These are phyloP conservation scores for Cladosporium sp. DNA, from an alignment of 2,329 filamentous ascomycete genomes.

Conservation along the genomic window DNA sequence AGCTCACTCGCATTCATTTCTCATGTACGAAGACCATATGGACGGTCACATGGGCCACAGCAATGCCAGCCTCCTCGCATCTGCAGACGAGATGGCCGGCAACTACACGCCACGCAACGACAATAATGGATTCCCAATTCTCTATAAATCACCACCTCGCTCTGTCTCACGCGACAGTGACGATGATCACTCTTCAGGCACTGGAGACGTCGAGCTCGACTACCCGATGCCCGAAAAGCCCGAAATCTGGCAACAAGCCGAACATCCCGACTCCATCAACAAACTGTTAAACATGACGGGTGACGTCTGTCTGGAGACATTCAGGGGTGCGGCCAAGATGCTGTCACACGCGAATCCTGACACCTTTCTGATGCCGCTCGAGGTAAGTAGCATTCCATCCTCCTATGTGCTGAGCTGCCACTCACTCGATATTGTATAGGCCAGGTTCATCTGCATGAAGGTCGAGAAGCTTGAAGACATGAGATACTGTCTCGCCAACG, in stretches of 20 bases:
- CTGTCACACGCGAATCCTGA: slow-evolving; percentile 26
- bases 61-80: slow-evolving; percentile 5
- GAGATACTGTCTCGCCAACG: slow-evolving; percentile 16
- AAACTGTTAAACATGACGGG: background rate
- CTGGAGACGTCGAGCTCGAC: background rate
- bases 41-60: background rate
- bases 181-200: background rate
- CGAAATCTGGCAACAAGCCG: slow-evolving; percentile 1
- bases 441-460: slow-evolving; percentile 29
- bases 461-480: slow-evolving; percentile 25
- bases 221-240: slow-evolving; percentile 3
- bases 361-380: slow-evolving; percentile 21
- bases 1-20: background rate
- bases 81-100: slow-evolving; percentile 10
- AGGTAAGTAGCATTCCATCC: slow-evolving; percentile 18
- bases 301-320: background rate
- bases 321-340: slow-evolving; percentile 16
- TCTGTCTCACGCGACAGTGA: background rate
- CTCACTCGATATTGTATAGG: slow-evolving; percentile 19
- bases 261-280: slow-evolving; percentile 6
- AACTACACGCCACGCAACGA: background rate
- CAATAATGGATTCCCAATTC: background rate
- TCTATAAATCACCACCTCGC: background rate
- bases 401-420: background rate
- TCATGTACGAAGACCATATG: background rate